Evolutionary conservation across 257 asterid genomes (phyloP).

Genomic region (Leonotis leonurus): DNA sequence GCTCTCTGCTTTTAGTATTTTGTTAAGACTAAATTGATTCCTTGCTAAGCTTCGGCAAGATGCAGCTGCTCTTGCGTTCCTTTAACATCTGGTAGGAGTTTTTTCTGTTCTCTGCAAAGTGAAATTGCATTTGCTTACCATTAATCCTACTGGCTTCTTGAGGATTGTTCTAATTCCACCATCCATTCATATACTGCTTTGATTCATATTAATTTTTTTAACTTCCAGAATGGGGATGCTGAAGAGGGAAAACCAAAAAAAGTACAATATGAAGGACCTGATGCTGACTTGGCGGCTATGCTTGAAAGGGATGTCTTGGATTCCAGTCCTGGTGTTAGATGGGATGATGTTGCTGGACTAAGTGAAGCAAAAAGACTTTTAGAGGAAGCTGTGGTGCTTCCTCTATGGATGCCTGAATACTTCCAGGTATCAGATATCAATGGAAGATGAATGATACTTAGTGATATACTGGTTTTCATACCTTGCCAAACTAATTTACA

Average conservation of each 20-base stretch:
- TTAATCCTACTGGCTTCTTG: background rate
- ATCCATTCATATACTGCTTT: background rate
- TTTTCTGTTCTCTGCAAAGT: no score
- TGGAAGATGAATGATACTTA: constrained; percentile 12
- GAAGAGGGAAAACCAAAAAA: constrained; percentile 87
- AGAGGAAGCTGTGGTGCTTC: constrained; percentile 99
- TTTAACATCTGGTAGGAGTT: no score
- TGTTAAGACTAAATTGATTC: no score
- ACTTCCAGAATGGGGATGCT: constrained; percentile 63
- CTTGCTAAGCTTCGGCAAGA: no score
- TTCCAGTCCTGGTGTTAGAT: constrained; percentile 87
- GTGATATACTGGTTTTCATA: background rate
- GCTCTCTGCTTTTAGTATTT: no score
- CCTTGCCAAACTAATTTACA: background rate
- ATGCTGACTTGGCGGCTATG: constrained; percentile 97
- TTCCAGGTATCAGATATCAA: constrained; percentile 75
- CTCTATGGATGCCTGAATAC: constrained; percentile 98
- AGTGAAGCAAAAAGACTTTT: constrained; percentile 92
- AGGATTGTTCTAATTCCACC: constrained; percentile 4
- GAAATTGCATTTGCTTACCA: background rate
- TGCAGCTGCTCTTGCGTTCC: no score
- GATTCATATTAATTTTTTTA: constrained; percentile 6
- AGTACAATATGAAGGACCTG: constrained; percentile 92
- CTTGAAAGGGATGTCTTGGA: constrained; percentile 97
- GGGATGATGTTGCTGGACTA: constrained; percentile 99